Evolutionary conservation across 768 basidiomycete species (phyloP).

Genomic region (Suillus subaureus): DNA sequence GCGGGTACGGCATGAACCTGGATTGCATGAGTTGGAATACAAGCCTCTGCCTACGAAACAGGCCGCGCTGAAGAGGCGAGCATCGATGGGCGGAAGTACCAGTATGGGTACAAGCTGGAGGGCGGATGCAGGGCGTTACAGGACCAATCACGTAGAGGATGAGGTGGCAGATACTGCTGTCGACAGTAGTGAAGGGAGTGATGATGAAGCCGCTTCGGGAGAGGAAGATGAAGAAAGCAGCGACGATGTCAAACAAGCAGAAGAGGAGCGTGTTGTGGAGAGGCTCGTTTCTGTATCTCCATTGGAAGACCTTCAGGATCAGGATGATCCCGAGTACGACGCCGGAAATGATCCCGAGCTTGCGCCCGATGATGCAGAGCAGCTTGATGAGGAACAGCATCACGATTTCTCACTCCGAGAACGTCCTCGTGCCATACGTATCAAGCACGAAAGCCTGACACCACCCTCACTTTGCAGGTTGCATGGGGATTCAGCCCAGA

Average conservation of each 20-base stretch:
- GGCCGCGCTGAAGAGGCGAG: slow-evolving; percentile 30
- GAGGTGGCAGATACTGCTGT: neutral
- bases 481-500: neutral
- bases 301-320: slow-evolving; percentile 9
- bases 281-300: neutral
- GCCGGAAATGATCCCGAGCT: slow-evolving; percentile 15
- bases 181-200: neutral
- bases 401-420: slow-evolving; percentile 17
- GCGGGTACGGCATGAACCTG: slow-evolving; percentile 16
- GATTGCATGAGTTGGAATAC: slow-evolving; percentile 24
- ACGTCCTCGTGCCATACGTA: neutral
- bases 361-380: neutral
- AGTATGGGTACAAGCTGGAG: neutral
- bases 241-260: slow-evolving; percentile 1
- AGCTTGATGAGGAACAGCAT: neutral
- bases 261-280: neutral
- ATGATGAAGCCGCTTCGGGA: neutral
- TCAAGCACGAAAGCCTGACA: neutral
- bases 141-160: neutral
- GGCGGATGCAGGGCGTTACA: neutral
- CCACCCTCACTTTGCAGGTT: neutral
- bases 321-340: slow-evolving; percentile 10
- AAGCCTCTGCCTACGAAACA: slow-evolving; percentile 30
- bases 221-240: slow-evolving; percentile 4
- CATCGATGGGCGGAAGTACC: neutral